A percentile compares a stretch with the other conserved stretches of the same genome.
Evolutionary conservation across 1,284 basidiomycete genomes (phyloP).

Genomic region (Tylopilus sp.): DNA sequence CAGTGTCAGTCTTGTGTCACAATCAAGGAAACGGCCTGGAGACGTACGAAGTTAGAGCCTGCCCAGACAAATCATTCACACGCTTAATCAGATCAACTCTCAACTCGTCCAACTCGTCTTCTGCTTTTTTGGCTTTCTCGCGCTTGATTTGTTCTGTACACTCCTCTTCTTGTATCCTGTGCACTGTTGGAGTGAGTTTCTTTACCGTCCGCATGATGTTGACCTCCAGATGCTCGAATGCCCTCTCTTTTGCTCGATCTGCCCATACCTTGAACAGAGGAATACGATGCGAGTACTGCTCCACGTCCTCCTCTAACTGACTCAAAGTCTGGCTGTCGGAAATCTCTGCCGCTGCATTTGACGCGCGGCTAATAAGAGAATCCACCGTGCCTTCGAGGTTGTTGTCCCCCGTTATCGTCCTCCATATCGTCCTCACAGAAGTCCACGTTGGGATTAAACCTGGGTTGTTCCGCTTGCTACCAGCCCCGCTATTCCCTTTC

Average conservation of each 20-base stretch:
- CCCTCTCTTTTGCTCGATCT: slow-evolving; percentile 2
- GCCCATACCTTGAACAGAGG: slow-evolving; percentile 1
- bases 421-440: not conserved
- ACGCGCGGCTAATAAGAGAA: not conserved
- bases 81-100: slow-evolving; percentile 27
- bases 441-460: rapidly evolving
- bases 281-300: not conserved
- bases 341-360: not conserved
- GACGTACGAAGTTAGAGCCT: slow-evolving; percentile 16
- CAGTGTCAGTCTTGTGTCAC: not conserved
- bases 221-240: slow-evolving; percentile 4
- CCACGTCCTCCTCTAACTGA: slow-evolving; percentile 1
- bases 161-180: slow-evolving; percentile 9
- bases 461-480: not conserved
- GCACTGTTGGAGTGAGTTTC: slow-evolving; percentile 5
- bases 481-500: not conserved
- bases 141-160: not conserved
- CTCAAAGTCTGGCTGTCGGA: slow-evolving; percentile 14
- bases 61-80: slow-evolving; percentile 22
- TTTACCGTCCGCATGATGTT: not conserved
- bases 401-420: slow-evolving; percentile 11
- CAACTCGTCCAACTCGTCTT: slow-evolving; percentile 14
- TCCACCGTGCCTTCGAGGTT: not conserved
- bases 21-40: not conserved
- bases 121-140: slow-evolving; percentile 5